These are phyloP conservation scores for Cardiospermum halicacabum DNA, from an alignment of 345 rosid genomes.

Conservation along the genomic window DNA sequence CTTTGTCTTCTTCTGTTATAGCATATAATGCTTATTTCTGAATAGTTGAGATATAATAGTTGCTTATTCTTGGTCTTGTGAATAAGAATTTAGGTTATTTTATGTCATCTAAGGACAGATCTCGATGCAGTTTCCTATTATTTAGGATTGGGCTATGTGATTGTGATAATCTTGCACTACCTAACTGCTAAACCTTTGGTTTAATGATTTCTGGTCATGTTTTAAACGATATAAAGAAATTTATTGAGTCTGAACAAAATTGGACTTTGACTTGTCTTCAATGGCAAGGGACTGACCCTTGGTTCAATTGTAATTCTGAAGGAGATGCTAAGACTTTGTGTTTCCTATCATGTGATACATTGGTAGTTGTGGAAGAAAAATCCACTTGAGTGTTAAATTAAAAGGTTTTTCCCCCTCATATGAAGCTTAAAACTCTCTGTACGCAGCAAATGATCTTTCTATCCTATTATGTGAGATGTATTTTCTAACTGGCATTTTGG, in stretches of 20 bases:
- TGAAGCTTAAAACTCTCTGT: conserved; percentile 25
- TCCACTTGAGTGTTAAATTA: conserved; percentile 3
- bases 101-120: background rate
- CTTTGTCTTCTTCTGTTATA: background rate
- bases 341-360: background rate
- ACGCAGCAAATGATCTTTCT: conserved; percentile 37
- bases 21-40: background rate
- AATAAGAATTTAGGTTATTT: conserved; percentile 6
- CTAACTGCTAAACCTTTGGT: background rate
- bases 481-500: conserved; percentile 61
- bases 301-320: conserved; percentile 1
- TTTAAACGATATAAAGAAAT: background rate
- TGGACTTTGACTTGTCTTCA: background rate
- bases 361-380: conserved; percentile 3
- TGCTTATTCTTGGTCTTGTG: background rate
- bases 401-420: conserved; percentile 5
- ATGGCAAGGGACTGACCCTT: background rate
- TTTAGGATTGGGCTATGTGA: background rate
- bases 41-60: background rate
- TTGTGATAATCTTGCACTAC: background rate
- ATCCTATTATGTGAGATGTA: conserved; percentile 32
- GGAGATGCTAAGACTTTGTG: conserved; percentile 14
- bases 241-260: background rate
- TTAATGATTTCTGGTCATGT: background rate
- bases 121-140: background rate